Conservation (phyloP, 192 early-diverging fungal species). For the Irineochytrium annulatum region DNA sequence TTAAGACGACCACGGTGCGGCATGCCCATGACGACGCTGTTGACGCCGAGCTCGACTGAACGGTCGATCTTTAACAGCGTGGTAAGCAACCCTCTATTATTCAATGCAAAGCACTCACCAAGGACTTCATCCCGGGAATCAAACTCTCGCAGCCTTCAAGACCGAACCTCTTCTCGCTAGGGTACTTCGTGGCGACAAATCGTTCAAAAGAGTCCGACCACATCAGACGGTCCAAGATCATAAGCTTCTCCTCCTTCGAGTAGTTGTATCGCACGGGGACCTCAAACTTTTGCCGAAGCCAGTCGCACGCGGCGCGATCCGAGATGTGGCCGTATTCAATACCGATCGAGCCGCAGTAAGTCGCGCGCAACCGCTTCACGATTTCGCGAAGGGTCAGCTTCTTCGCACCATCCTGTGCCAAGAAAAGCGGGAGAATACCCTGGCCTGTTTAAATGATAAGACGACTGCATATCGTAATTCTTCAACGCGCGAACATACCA, state of each 20-base stretch:
- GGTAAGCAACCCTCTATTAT: background rate
- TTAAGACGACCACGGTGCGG: conserved; percentile 98
- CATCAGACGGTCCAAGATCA: conserved; percentile 93
- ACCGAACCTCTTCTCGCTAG: conserved; percentile 96
- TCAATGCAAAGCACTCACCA: conserved; percentile 52
- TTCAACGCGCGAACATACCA: conserved; percentile 30
- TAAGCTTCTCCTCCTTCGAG: conserved; percentile 80
- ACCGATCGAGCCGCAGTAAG: conserved; percentile 93
- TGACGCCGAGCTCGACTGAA: conserved; percentile 91
- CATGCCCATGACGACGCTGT: conserved; percentile 97
- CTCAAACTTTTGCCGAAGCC: conserved; percentile 91
- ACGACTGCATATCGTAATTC: conserved; percentile 10
- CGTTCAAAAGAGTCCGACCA: conserved; percentile 97
- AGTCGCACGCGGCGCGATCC: conserved; percentile 93
- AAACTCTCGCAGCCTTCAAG: conserved; percentile 95
- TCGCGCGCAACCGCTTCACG: conserved; percentile 69
- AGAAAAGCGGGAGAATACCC: conserved; percentile 89
- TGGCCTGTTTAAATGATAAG: conserved; percentile 51
- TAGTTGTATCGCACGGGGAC: conserved; percentile 86
- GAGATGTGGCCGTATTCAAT: conserved; percentile 98
- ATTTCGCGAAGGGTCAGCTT: conserved; percentile 88
- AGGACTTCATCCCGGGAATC: conserved; percentile 96
- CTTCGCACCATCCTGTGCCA: conserved; percentile 53
- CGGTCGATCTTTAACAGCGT: conserved; percentile 72
- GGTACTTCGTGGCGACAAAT: conserved; percentile 95